Evolutionary conservation across 345 rosid species (phyloP).

Genomic region (Dipteronia dyeriana): DNA sequence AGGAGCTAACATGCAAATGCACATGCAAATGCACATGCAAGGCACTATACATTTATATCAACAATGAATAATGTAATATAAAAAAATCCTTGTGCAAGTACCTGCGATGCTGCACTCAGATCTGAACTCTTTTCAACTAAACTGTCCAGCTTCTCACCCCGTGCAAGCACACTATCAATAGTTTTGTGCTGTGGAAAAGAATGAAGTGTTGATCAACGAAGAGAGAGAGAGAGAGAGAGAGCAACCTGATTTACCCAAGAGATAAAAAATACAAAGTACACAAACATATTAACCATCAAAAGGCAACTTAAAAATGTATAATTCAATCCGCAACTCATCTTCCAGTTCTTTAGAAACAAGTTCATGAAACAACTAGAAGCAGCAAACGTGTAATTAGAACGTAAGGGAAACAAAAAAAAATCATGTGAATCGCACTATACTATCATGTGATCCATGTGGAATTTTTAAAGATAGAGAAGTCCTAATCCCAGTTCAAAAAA

Average conservation of each 20-base stretch:
- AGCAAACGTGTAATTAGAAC: not conserved
- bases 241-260: not conserved
- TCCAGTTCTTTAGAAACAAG: not conserved
- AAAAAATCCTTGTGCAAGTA: conserved; percentile 22
- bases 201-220: not conserved
- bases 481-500: not conserved
- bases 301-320: not conserved
- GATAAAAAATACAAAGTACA: not conserved
- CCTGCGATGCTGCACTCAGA: conserved; percentile 97
- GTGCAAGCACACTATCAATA: conserved; percentile 94
- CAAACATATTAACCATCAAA: not conserved
- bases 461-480: not conserved
- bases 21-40: not conserved
- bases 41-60: not conserved
- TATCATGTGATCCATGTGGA: not conserved
- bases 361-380: not conserved
- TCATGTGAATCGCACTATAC: not conserved
- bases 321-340: conserved; percentile 9
- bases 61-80: not conserved
- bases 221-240: not conserved
- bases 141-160: conserved; percentile 96
- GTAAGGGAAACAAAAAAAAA: not conserved
- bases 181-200: conserved; percentile 80
- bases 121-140: conserved; percentile 98
- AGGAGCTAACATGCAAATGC: not conserved